Conservation (phyloP, 2,329 filamentous ascomycete genomes). For the Pseudogymnoascus sp. region DNA sequence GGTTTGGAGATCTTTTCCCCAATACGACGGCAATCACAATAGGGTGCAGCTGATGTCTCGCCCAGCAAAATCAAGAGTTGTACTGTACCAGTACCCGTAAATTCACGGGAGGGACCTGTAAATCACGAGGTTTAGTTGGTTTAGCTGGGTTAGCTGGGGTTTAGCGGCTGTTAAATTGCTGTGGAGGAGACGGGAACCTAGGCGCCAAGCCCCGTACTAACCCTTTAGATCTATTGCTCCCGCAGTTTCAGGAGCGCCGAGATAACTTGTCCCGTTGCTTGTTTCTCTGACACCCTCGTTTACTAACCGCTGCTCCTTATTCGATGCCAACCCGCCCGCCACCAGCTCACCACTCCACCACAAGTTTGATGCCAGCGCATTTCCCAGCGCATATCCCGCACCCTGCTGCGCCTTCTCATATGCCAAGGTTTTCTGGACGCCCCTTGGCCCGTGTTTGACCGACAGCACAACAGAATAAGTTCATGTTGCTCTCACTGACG, state of each 20-base stretch:
- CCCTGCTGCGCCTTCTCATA: neutral
- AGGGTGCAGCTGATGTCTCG: neutral
- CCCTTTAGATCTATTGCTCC: constrained; percentile 2
- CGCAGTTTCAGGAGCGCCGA: neutral
- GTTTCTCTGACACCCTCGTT: neutral
- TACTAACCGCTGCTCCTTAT: neutral
- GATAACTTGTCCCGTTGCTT: neutral
- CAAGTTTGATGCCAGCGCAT: neutral
- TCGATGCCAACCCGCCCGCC: neutral
- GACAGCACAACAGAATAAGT: neutral
- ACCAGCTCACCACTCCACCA: neutral
- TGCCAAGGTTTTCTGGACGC: neutral
- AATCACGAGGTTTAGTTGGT: neutral
- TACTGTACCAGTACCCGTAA: neutral
- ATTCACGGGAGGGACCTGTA: neutral
- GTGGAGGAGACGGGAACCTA: neutral
- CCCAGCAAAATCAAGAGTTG: neutral
- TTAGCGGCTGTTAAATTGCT: neutral
- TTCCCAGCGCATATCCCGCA: neutral
- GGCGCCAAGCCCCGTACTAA: neutral
- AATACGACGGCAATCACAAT: neutral
- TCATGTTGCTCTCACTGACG: neutral
- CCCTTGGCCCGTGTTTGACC: neutral
- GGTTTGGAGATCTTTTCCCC: neutral
- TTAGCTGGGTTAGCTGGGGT: neutral